Base-by-base conservation (phyloP, 2,329 filamentous ascomycete species). In the Pseudohalonectria lignicola region DNA sequence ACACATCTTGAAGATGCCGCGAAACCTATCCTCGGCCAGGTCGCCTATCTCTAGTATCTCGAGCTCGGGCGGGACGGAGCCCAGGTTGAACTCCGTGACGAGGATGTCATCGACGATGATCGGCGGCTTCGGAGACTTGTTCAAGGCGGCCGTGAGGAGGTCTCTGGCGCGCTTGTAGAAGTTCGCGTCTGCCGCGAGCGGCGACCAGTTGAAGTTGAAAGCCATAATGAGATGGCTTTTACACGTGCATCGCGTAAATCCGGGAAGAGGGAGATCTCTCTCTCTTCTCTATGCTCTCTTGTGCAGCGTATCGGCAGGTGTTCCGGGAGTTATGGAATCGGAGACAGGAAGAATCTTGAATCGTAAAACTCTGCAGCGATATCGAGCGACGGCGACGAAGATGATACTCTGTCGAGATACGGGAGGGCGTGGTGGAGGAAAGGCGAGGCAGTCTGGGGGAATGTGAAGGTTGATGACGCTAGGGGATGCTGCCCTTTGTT, bases 121-220 rank as follows among this genome's bases (percentile, higher is more conserved):
- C 43, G 92, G 92, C 41, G 92, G 92, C 56, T 96, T 96, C 29
- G 90, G 88, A 39, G 86, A 92, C 65, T 96, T 96, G 73, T 98
- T 98, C 53, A 98, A 72, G 26, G 92, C 92, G 41, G 85, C 82
- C 19, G 92, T 98, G 52, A 98, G 74, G 60, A 96, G 83, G 59
- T 96, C 88, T 60, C 88, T 84, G 37, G 92, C 90, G 51, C 87
- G 82, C 57, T 83, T 77, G 64, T 90, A 90, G 62, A 92, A 92
- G 51, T 79, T 76, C 54, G 86, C 90, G 67, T 96, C 92, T 56
- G 90, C 90, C 66, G 93, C 92, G 48, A 98, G 74, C 56, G 92
- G 92, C 75, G 87, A 94, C 92, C 92, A 98, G 86, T 96, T 96
- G 84, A 98, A 98, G 72, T 96, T 96, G 83, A 98, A 98, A 51